phyloP scores from a whole-genome alignment of 345 rosid genomes.

The Salix koriyanagi region DNA sequence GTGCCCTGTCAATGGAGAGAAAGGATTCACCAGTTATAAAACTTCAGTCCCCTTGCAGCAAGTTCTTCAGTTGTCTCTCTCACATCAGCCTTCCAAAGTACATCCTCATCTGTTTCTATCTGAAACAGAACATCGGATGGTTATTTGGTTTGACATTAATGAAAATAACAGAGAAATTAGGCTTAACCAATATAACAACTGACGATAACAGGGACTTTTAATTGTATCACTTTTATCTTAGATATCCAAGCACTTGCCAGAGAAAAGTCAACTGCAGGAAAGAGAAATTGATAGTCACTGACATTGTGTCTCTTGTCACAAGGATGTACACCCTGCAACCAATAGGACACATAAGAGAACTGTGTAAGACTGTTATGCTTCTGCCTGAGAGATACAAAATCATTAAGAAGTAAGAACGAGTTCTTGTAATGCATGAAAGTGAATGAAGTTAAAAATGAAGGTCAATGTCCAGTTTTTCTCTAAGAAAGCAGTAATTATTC shows the following conservation, averaged over 20 bases:
- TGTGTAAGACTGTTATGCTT: not conserved
- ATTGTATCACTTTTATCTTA: constrained; percentile 30
- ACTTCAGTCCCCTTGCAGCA: constrained; percentile 68
- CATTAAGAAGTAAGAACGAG: not conserved
- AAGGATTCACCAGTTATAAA: constrained; percentile 63
- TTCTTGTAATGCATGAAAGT: not conserved
- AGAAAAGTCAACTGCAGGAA: constrained; percentile 93
- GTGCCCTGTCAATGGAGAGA: not conserved
- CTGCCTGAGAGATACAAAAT: not conserved
- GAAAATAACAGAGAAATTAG: not conserved
- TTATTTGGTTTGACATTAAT: not conserved
- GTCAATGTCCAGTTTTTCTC: not conserved
- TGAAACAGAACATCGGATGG: constrained; percentile 30
- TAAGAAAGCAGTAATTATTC: not conserved
- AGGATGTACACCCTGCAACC: constrained; percentile 83
- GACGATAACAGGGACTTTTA: not conserved
- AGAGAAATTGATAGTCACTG: constrained; percentile 75
- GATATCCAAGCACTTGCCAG: constrained; percentile 55
- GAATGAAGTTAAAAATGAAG: not conserved
- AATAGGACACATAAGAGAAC: not conserved
- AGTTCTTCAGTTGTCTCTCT: constrained; percentile 82
- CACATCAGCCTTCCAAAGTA: constrained; percentile 70
- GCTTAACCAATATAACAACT: constrained; percentile 12
- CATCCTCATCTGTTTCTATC: constrained; percentile 78
- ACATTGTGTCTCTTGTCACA: constrained; percentile 74